phyloP scores from a whole-genome alignment of 1,139 yeast genomes.

The Saccharomyces hybrid region DNA sequence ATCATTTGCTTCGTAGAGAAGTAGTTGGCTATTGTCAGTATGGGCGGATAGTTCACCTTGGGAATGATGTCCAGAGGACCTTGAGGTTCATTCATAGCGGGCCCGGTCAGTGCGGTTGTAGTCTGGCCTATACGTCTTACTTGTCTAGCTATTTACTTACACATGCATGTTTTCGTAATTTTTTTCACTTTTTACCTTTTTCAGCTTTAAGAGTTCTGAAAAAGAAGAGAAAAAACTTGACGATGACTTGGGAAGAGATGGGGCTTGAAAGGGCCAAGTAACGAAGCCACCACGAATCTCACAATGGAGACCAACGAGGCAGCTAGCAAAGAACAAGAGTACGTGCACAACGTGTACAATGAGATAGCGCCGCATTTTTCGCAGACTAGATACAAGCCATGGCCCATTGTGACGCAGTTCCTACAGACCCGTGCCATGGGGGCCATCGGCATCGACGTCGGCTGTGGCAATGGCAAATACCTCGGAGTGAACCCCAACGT shows the following conservation, averaged over 20 bases:
- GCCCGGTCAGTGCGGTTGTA: neutral
- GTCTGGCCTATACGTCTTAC: neutral
- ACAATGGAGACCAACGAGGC: conserved; percentile 31
- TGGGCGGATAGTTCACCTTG: conserved; percentile 25
- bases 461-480: conserved; percentile 96
- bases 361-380: conserved; percentile 91
- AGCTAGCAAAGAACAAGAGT: conserved; percentile 57
- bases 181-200: neutral
- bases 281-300: neutral
- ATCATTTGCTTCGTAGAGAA: conserved; percentile 28
- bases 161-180: neutral
- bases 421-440: conserved; percentile 39
- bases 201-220: neutral
- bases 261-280: conserved; percentile 11
- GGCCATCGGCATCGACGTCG: conserved; percentile 62
- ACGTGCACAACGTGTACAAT: conserved; percentile 85
- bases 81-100: conserved; percentile 19
- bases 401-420: conserved; percentile 92
- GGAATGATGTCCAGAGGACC: conserved; percentile 30
- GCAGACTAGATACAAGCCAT: conserved; percentile 88
- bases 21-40: conserved; percentile 26
- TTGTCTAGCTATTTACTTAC: neutral
- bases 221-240: conserved; percentile 4
- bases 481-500: conserved; percentile 60
- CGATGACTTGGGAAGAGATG: conserved; percentile 5